Conservation (phyloP, 2,329 filamentous ascomycete genomes). For the Ophiobolus disseminans region DNA sequence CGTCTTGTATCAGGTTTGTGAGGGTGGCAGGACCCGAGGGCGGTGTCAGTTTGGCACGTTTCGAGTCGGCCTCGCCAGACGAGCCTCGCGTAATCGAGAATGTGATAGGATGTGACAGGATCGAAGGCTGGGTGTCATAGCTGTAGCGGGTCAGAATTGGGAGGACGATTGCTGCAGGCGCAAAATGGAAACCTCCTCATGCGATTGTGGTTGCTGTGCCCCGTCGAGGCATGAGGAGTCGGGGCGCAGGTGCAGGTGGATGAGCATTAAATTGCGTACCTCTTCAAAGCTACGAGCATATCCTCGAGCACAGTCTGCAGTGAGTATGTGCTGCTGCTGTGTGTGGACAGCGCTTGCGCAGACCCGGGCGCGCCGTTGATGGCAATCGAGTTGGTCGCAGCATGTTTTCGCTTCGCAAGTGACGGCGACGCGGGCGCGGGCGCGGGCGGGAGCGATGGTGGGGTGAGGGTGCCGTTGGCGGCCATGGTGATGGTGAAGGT, state of each 20-base stretch:
- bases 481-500: slow-evolving; percentile 40
- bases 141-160: too few relatives aligned
- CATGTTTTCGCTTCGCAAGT: slow-evolving; percentile 56
- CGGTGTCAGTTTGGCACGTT: slow-evolving; percentile 54
- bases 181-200: too few relatives aligned
- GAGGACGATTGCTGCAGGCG: too few relatives aligned
- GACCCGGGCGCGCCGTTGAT: slow-evolving; percentile 39
- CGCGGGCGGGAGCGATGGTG: slow-evolving; percentile 38
- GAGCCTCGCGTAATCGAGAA: slow-evolving; percentile 36
- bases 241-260: too few relatives aligned
- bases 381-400: slow-evolving; percentile 38
- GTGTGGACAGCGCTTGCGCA: slow-evolving; percentile 21
- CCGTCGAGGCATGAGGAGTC: not conserved
- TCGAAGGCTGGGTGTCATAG: slow-evolving; percentile 56
- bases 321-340: slow-evolving; percentile 31
- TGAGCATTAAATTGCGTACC: too few relatives aligned
- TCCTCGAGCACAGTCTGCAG: slow-evolving; percentile 48
- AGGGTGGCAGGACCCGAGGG: slow-evolving; percentile 44
- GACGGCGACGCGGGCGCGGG: slow-evolving; percentile 38
- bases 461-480: slow-evolving; percentile 47
- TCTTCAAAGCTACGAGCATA: slow-evolving; percentile 51
- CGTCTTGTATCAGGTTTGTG: slow-evolving; percentile 45
- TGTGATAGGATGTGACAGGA: slow-evolving; percentile 50
- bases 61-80: slow-evolving; percentile 52
- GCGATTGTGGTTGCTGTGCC: too few relatives aligned